A percentile compares a stretch with the other conserved stretches of the same genome.
Conservation (phyloP, 1,139 yeast species). For the Pichia sp. region DNA sequence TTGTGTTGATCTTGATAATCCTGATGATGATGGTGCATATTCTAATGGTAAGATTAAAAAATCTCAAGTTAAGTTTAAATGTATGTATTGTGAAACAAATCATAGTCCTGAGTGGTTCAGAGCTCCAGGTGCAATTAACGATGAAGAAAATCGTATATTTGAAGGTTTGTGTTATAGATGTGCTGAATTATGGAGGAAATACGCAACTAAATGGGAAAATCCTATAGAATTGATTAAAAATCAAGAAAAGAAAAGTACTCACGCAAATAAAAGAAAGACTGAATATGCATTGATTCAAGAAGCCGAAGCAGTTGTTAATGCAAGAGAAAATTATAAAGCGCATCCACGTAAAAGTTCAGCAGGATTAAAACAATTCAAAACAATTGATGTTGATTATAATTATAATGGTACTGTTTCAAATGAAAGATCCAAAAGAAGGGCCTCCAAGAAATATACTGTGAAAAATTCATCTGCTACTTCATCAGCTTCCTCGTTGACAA, state of each 20-base stretch:
- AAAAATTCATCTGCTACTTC: background rate
- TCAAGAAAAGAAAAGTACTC: constrained; percentile 37
- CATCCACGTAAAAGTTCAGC: constrained; percentile 16
- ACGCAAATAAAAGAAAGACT: constrained; percentile 52
- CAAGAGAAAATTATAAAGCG: constrained; percentile 33
- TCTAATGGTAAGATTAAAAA: constrained; percentile 43
- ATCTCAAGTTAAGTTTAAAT: constrained; percentile 38
- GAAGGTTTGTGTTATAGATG: constrained; percentile 76
- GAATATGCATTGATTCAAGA: constrained; percentile 74
- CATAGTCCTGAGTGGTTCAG: constrained; percentile 62
- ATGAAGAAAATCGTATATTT: constrained; percentile 18
- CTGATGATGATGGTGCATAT: constrained; percentile 67
- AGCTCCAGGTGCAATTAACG: constrained; percentile 50
- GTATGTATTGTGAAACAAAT: constrained; percentile 59
- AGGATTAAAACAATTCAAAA: constrained; percentile 11
- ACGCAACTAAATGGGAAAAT: constrained; percentile 85
- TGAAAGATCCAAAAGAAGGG: constrained; percentile 2
- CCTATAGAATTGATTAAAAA: constrained; percentile 63
- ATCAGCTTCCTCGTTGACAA: background rate
- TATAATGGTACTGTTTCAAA: background rate
- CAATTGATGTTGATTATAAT: constrained; percentile 14
- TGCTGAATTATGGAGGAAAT: constrained; percentile 86
- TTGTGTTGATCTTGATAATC: constrained; percentile 41
- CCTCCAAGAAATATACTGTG: background rate
- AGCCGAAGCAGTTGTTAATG: constrained; percentile 50